These are phyloP conservation scores for Oryza rufipogon DNA, from an alignment of 176 grass and related monocot genomes.

Conservation along the genomic window DNA sequence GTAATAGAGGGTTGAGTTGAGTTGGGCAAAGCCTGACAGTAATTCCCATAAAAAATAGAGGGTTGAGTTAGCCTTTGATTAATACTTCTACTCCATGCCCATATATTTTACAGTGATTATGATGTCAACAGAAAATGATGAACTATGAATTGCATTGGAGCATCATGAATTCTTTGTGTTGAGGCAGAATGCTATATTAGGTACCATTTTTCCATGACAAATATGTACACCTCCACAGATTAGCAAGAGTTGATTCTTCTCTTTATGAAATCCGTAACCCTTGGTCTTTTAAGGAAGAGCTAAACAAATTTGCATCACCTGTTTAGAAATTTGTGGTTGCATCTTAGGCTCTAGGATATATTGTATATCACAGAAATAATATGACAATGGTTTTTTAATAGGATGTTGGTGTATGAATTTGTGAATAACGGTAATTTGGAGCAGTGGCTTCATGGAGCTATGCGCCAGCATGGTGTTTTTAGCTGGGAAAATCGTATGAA, in stretches of 20 bases:
- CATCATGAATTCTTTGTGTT: conserved; percentile 15
- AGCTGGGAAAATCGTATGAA: conserved; percentile 98
- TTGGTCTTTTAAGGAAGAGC: background rate
- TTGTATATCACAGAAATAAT: background rate
- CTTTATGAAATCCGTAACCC: background rate
- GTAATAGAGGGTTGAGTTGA: background rate
- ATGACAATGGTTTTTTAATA: conserved; percentile 48
- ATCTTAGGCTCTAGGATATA: background rate
- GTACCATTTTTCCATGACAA: background rate
- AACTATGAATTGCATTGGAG: background rate
- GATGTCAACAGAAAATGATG: background rate
- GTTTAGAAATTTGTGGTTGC: conserved; percentile 5
- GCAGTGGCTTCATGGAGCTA: conserved; percentile 98
- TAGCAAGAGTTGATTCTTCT: background rate
- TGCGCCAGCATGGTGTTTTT: conserved; percentile 76
- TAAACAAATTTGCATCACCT: background rate
- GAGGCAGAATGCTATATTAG: background rate
- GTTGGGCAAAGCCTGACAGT: too few relatives aligned
- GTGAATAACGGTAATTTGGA: conserved; percentile 98
- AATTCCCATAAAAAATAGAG: background rate
- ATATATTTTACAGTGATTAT: conserved; percentile 14
- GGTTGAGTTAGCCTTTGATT: background rate
- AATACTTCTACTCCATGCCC: background rate
- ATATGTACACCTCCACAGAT: background rate
- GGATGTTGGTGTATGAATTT: conserved; percentile 95